Base-by-base conservation (phyloP, 1,139 yeast genomes). In the Lodderomyces margitis region DNA sequence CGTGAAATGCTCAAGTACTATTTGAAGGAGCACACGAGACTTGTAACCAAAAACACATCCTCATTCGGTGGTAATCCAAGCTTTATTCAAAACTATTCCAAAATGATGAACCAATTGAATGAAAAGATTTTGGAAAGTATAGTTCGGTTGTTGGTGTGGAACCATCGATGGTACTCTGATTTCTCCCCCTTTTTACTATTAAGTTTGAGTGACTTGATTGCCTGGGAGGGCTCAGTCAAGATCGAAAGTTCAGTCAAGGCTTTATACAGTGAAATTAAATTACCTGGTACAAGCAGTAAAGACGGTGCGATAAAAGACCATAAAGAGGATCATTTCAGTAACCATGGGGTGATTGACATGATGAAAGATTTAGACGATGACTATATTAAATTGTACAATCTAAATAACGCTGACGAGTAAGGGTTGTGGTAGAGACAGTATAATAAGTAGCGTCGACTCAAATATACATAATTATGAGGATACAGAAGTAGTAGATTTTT, bases 101-200 rank as follows among this genome's bases (percentile, higher is more conserved):
- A 77, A 47, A 53, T 66, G 44, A 64, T 75, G 37, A 66, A 72
- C 46, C 77, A 70, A 46, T 61, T 81, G 43, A 81, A 82, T 56
- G 81, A 77, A 42, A 73, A 75, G 48, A 80, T 87, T 16, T 69
- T 89, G 51, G 92, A 85, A 47, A 68, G 86, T 33, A 68, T 83
- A 46, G 87, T 89, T 38, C 85, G 84, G 54, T 68, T 92, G 44
- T 69, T 85, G 28, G 95, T 95, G 16, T 92, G 98, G 97, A 87
- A 89, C 58, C 98, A 89, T 63, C 80, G 98, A 58, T 94, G 98
- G 98, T 94, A 92, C 64, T 78, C 82, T 49, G 96, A 91, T 52
- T 91, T 89, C 55, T 83, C 95, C 8, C 87, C 94, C 21, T 70
- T 72, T 37, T 69, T 88, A 43, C 59, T 83, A 16, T 62, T 67